These are phyloP conservation scores for Austropuccinia psidii DNA, from an alignment of 1,284 basidiomycete genomes.

Conservation along the genomic window DNA sequence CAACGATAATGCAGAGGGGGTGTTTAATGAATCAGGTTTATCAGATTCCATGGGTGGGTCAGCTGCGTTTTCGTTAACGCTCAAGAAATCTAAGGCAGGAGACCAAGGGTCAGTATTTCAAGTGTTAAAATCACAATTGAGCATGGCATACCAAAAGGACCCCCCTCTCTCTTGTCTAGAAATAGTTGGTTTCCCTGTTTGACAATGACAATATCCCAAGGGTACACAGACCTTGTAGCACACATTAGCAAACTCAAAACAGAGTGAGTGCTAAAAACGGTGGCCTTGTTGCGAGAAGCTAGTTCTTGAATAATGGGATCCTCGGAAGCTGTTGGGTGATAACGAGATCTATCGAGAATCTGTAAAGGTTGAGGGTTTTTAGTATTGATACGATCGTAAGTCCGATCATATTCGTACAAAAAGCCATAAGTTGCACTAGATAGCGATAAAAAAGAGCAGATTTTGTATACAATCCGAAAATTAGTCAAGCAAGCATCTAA, in stretches of 20 bases:
- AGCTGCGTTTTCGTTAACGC: conserved; percentile 96
- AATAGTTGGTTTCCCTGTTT: conserved; percentile 88
- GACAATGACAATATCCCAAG: conserved; percentile 96
- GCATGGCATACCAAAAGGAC: conserved; percentile 61
- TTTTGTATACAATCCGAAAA: neutral
- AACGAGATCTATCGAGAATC: conserved; percentile 87
- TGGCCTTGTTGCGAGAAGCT: conserved; percentile 67
- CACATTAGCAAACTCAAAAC: conserved; percentile 96
- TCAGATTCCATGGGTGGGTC: conserved; percentile 85
- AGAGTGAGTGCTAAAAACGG: conserved; percentile 88
- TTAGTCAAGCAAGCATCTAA: neutral
- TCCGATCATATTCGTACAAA: conserved; percentile 86
- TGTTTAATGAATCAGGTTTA: conserved; percentile 79
- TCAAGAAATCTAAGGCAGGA: conserved; percentile 64
- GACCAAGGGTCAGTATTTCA: neutral
- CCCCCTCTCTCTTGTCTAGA: conserved; percentile 97
- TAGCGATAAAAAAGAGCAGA: neutral
- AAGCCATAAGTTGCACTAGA: conserved; percentile 75
- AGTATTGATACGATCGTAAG: conserved; percentile 90
- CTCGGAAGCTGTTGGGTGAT: conserved; percentile 94
- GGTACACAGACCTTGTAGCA: conserved; percentile 87
- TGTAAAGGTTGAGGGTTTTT: conserved; percentile 85
- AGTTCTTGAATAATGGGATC: conserved; percentile 92
- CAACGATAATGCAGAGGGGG: conserved; percentile 82
- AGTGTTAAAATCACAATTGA: neutral